A percentile compares a stretch with the other conserved stretches of the same genome.
phyloP scores from a whole-genome alignment of 1,284 basidiomycete genomes.

The Irpex lacteus region DNA sequence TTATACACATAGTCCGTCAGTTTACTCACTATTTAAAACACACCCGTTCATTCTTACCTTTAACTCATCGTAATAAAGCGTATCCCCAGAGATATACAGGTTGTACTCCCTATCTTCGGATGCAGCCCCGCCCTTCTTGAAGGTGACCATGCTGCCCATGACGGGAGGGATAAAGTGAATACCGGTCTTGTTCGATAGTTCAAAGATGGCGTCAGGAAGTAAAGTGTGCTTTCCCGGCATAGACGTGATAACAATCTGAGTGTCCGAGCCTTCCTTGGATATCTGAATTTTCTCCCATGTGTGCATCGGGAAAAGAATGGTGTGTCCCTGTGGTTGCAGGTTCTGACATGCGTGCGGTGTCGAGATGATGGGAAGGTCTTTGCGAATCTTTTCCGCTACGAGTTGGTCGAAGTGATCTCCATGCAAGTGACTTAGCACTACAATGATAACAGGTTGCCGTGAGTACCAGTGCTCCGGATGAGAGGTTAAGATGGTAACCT shows the following conservation, averaged over 20 bases:
- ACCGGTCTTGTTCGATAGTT: conserved; percentile 13
- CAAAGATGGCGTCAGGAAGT: conserved; percentile 16
- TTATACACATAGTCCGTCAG: background rate
- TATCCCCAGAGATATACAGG: conserved; percentile 30
- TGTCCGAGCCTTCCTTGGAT: background rate
- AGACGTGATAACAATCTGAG: conserved; percentile 7
- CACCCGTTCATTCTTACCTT: conserved; percentile 9
- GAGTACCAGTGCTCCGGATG: background rate
- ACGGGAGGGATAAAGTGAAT: conserved; percentile 25
- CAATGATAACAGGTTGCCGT: background rate
- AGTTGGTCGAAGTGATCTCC: conserved; percentile 28
- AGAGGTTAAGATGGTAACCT: background rate
- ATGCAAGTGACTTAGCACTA: conserved; percentile 24
- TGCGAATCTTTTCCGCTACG: conserved; percentile 24
- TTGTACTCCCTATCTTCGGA: conserved; percentile 17
- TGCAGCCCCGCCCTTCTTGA: conserved; percentile 4
- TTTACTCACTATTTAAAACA: background rate
- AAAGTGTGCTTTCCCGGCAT: conserved; percentile 29
- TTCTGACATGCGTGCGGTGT: conserved; percentile 21
- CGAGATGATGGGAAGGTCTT: conserved; percentile 27
- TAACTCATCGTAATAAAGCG: conserved; percentile 28
- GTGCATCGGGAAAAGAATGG: conserved; percentile 9
- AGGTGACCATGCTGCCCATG: conserved; percentile 26
- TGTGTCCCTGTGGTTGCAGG: conserved; percentile 18
- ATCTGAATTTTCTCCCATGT: background rate